Conservation (phyloP, 768 basidiomycete genomes). For the Boletus subparvulus region DNA sequence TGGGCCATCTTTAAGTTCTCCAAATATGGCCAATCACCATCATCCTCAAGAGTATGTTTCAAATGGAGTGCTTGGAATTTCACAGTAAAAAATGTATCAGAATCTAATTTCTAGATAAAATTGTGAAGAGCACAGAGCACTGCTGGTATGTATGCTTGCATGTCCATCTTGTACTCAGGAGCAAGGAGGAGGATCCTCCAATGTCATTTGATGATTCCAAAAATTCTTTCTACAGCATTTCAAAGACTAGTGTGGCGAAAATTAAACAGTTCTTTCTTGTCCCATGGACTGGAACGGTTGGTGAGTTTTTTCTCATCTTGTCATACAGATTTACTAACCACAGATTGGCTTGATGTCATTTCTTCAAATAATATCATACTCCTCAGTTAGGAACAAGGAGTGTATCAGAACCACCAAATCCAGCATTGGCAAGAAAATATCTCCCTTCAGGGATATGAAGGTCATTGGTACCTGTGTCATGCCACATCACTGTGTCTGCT, state of each 20-base stretch:
- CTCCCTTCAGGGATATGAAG: neutral
- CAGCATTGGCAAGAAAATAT: constrained; percentile 7
- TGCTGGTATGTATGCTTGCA: neutral
- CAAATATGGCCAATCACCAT: neutral
- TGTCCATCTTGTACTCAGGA: neutral
- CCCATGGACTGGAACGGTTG: too few relatives aligned
- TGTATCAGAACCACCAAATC: constrained; percentile 13
- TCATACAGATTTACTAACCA: neutral
- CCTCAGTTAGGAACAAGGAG: constrained; percentile 40
- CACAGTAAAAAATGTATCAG: too few relatives aligned
- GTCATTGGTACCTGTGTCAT: constrained; percentile 2
- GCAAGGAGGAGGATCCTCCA: neutral
- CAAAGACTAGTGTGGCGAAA: neutral
- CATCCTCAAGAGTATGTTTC: neutral
- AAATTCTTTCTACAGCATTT: neutral
- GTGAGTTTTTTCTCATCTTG: too few relatives aligned
- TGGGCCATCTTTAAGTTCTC: too few relatives aligned
- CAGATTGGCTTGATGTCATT: constrained; percentile 25
- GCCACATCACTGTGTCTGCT: constrained; percentile 12
- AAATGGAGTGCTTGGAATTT: neutral
- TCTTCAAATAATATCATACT: constrained; percentile 38
- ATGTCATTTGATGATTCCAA: neutral
- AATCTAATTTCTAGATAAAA: too few relatives aligned
- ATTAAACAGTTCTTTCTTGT: neutral
- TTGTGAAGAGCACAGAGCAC: neutral